Evolutionary conservation across 495 filamentous ascomycete genomes (phyloP).

Genomic region (Physcia stellaris): DNA sequence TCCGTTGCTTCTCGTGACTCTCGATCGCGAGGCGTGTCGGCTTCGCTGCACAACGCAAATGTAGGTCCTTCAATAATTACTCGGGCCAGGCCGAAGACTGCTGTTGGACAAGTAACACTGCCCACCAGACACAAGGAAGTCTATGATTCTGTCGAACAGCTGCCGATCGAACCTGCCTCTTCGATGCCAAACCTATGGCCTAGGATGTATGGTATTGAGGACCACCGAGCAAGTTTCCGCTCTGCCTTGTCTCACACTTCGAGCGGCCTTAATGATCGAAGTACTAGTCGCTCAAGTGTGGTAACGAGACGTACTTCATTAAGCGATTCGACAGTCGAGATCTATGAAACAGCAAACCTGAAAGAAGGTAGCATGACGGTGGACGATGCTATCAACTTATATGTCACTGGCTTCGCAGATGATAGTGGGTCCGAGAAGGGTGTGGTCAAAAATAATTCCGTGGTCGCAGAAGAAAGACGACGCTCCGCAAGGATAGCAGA

Average conservation of each 20-base stretch:
- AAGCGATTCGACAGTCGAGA: constrained; percentile 48
- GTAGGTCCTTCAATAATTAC: too few species aligned
- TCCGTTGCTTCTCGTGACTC: too few species aligned
- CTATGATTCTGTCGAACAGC: too few species aligned
- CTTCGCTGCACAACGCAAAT: too few species aligned
- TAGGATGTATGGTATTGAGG: constrained; percentile 36
- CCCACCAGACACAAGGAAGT: too few species aligned
- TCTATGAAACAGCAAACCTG: constrained; percentile 22
- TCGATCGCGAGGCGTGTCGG: too few species aligned
- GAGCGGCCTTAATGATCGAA: constrained; percentile 51
- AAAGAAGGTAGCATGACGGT: constrained; percentile 67
- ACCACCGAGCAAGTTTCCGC: constrained; percentile 56
- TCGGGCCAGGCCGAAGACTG: too few species aligned
- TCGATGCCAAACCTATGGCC: too few species aligned
- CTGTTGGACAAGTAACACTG: too few species aligned
- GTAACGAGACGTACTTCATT: constrained; percentile 67
- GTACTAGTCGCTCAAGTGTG: constrained; percentile 71
- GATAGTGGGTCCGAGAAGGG: constrained; percentile 31
- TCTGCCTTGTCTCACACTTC: constrained; percentile 57
- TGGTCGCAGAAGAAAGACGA: constrained; percentile 12
- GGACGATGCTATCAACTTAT: constrained; percentile 90
- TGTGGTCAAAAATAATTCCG: constrained; percentile 5
- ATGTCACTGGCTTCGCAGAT: constrained; percentile 68
- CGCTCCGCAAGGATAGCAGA: constrained; percentile 16
- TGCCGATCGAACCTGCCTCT: too few species aligned